These are phyloP conservation scores for Vitis labrusca DNA, from an alignment of 164 flowering plant genomes.

Conservation along the genomic window DNA sequence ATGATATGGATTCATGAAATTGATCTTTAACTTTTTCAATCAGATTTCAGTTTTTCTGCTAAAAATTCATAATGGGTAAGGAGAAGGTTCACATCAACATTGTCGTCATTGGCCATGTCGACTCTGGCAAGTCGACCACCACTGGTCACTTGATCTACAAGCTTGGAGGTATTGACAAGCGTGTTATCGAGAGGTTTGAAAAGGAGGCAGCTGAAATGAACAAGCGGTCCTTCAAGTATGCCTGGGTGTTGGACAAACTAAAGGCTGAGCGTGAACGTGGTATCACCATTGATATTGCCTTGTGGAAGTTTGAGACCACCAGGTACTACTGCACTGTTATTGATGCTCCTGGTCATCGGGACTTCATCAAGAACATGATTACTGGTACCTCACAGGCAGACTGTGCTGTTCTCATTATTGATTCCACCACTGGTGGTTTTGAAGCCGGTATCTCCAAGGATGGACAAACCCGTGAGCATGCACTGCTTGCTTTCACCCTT, in stretches of 20 bases:
- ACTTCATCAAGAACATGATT: conserved; percentile 87
- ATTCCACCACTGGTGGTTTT: conserved; percentile 87
- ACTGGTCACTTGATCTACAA: conserved; percentile 82
- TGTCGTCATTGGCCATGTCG: conserved; percentile 78
- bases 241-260: conserved; percentile 84
- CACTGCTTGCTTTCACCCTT: conserved; percentile 75
- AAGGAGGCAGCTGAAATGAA: conserved; percentile 94
- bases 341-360: conserved; percentile 89
- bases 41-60: conserved; percentile 4
- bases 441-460: conserved; percentile 90
- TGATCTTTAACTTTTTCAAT: not conserved
- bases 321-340: conserved; percentile 86
- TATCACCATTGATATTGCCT: conserved; percentile 79
- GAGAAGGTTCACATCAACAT: conserved; percentile 61
- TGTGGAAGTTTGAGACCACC: conserved; percentile 88
- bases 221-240: conserved; percentile 86
- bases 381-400: conserved; percentile 89
- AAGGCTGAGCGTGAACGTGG: conserved; percentile 94
- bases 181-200: conserved; percentile 86
- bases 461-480: conserved; percentile 91
- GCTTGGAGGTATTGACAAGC: conserved; percentile 92
- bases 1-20: too few relatives aligned
- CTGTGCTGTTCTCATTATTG: conserved; percentile 77
- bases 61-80: conserved; percentile 43
- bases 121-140: conserved; percentile 75